Evolutionary conservation across 371 early-diverging fungal species (phyloP).

Genomic region (Rhizopus stolonifer): DNA sequence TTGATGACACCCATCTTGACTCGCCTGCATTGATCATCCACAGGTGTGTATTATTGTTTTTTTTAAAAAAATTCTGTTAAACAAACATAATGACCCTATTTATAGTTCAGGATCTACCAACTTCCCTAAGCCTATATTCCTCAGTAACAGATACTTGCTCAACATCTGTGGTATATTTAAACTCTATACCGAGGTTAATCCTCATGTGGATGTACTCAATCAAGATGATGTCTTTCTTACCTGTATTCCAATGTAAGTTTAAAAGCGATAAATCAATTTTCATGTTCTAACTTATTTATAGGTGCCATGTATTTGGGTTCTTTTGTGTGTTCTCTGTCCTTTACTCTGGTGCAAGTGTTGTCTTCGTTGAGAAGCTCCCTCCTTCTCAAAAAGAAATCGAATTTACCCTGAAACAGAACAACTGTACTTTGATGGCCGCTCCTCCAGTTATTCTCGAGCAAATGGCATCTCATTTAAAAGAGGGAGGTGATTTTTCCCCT

Average conservation of each 20-base stretch:
- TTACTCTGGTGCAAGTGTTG: conserved; percentile 8
- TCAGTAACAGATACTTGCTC: conserved; percentile 19
- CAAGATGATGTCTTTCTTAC: conserved; percentile 9
- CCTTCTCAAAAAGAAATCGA: conserved; percentile 11
- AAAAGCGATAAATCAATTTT: conserved; percentile 7
- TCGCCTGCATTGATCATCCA: conserved; percentile 21
- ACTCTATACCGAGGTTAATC: neutral
- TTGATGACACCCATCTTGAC: neutral
- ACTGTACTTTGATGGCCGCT: conserved; percentile 6
- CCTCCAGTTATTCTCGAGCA: conserved; percentile 17
- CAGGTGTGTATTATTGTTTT: conserved; percentile 7
- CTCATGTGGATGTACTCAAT: neutral
- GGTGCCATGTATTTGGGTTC: no score
- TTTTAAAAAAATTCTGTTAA: neutral
- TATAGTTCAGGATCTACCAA: conserved; percentile 23
- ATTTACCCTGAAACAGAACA: conserved; percentile 3
- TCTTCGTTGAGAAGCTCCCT: conserved; percentile 10
- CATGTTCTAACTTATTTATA: conserved; percentile 21
- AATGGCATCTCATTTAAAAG: conserved; percentile 7
- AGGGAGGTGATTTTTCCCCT: conserved; percentile 1
- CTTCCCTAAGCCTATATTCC: conserved; percentile 25
- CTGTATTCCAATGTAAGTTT: conserved; percentile 16
- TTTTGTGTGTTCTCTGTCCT: conserved; percentile 5
- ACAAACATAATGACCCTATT: neutral
- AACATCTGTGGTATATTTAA: neutral